phyloP scores from a whole-genome alignment of 345 rosid species.

The Draba incana region DNA sequence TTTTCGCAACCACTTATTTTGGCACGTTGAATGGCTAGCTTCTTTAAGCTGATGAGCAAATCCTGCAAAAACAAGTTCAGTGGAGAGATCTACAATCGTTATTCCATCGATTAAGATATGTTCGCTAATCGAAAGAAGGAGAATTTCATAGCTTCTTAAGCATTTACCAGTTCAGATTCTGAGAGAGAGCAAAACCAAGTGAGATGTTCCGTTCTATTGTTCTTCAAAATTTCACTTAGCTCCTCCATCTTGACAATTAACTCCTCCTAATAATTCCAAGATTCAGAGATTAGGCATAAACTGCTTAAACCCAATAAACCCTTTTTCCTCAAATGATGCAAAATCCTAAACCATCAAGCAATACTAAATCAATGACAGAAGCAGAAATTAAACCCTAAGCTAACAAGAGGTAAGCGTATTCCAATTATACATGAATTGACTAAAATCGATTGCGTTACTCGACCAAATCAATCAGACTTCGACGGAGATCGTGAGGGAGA shows the following conservation, averaged over 20 bases:
- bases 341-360: background rate
- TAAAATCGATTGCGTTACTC: conserved; percentile 1
- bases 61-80: conserved; percentile 52
- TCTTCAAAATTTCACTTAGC: conserved; percentile 41
- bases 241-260: conserved; percentile 38
- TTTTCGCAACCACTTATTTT: conserved; percentile 53
- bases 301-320: background rate
- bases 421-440: background rate
- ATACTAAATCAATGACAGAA: background rate
- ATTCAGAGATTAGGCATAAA: background rate
- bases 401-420: background rate
- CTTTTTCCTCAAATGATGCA: background rate
- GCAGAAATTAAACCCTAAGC: background rate
- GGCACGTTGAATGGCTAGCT: conserved; percentile 58
- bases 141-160: background rate
- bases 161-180: conserved; percentile 64
- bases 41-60: conserved; percentile 65
- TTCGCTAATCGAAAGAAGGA: too few species aligned
- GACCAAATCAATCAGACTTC: background rate
- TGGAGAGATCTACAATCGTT: background rate
- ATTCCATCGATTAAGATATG: background rate
- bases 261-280: background rate
- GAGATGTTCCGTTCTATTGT: conserved; percentile 55
- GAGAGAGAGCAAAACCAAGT: conserved; percentile 72
- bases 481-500: background rate